phyloP scores from a whole-genome alignment of 2,329 filamentous ascomycete species.

The Alternaria brassicae region DNA sequence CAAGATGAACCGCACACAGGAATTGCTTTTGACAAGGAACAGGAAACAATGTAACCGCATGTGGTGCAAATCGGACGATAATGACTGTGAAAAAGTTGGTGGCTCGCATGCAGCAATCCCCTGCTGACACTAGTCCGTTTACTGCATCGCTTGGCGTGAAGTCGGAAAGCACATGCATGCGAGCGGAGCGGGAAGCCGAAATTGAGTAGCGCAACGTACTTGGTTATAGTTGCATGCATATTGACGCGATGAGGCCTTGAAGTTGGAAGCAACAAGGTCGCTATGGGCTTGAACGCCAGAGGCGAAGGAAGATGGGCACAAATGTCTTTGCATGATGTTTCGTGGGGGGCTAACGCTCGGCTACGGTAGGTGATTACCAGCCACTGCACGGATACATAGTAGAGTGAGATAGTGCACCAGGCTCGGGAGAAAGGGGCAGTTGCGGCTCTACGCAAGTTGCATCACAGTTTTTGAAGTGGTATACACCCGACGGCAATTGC shows the following conservation, averaged over 20 bases:
- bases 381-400: constrained; percentile 20
- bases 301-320: background rate
- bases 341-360: constrained; percentile 9
- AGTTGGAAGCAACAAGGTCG: background rate
- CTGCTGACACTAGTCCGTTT: constrained; percentile 26
- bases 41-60: constrained; percentile 28
- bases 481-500: constrained; percentile 12
- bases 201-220: constrained; percentile 10
- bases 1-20: constrained; percentile 22
- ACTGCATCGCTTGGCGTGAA: constrained; percentile 43
- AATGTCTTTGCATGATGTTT: constrained; percentile 17
- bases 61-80: constrained; percentile 29
- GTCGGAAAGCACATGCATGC: constrained; percentile 26
- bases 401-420: constrained; percentile 26
- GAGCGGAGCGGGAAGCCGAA: constrained; percentile 20
- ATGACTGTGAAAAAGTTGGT: constrained; percentile 29
- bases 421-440: constrained; percentile 5
- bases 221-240: constrained; percentile 5
- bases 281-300: background rate
- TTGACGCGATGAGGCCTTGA: background rate
- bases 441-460: background rate
- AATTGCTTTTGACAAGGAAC: constrained; percentile 19
- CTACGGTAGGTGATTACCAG: constrained; percentile 5
- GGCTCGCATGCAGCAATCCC: constrained; percentile 23
- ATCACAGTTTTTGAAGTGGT: background rate